phyloP scores from a whole-genome alignment of 345 rosid species.

The Murraya paniculata region DNA sequence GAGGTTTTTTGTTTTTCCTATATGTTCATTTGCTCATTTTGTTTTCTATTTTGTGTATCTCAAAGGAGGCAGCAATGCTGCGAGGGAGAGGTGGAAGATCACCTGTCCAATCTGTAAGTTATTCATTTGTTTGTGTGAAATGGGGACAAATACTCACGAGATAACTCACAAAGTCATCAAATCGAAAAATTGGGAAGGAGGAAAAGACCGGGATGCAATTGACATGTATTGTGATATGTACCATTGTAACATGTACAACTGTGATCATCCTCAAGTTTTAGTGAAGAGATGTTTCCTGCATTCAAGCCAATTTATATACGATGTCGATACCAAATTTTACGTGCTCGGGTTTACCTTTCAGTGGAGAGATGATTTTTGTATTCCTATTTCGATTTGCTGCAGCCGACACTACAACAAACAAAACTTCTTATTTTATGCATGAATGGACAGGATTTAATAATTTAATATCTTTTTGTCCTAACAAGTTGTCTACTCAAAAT shows the following conservation, averaged over 20 bases:
- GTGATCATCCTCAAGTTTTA: constrained; percentile 51
- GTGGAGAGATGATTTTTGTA: not conserved
- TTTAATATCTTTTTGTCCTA: no score
- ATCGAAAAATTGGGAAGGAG: constrained; percentile 1
- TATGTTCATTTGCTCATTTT: constrained; percentile 19
- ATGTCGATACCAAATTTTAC: not conserved
- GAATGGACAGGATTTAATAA: not conserved
- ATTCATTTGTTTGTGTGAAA: constrained; percentile 34
- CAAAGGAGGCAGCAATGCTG: constrained; percentile 24
- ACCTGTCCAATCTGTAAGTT: constrained; percentile 35
- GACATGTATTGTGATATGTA: constrained; percentile 16
- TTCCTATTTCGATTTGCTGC: not conserved
- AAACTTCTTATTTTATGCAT: no score
- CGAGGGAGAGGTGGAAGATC: constrained; percentile 52
- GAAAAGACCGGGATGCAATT: constrained; percentile 8
- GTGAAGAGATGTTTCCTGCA: constrained; percentile 42
- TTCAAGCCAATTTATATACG: constrained; percentile 8
- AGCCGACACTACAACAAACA: no score
- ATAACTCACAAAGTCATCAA: constrained; percentile 8
- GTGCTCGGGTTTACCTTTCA: not conserved
- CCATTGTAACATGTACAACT: constrained; percentile 26
- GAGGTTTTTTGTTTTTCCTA: constrained; percentile 20
- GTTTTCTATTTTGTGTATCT: constrained; percentile 2
- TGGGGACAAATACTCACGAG: constrained; percentile 11
- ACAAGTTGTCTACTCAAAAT: no score